Evolutionary conservation across 106 monocot species (phyloP).

Genomic region (Alisma plantagoaquatica): DNA sequence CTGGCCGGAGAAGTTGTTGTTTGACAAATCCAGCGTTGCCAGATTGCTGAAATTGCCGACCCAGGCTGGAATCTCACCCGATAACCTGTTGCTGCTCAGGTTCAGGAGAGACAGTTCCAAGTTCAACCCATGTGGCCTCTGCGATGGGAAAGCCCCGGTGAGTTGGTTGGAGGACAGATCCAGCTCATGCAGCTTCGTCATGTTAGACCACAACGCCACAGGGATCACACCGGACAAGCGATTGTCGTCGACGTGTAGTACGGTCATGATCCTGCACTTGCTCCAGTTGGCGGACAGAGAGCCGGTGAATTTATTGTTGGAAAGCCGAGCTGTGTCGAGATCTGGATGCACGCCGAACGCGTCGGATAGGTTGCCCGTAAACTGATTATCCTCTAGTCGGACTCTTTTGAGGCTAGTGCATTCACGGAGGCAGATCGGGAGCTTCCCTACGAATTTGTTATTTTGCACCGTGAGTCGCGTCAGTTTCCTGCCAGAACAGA

Average conservation of each 20-base stretch:
- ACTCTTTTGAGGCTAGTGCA: slow-evolving; percentile 27
- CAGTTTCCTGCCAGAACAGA: too few species aligned
- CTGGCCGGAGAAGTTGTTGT: too few species aligned
- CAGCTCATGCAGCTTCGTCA: too few species aligned
- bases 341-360: slow-evolving; percentile 27
- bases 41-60: slow-evolving; percentile 9
- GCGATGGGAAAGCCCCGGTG: slow-evolving; percentile 7
- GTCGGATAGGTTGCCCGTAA: slow-evolving; percentile 51
- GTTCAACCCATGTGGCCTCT: slow-evolving; percentile 31
- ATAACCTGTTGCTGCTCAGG: too few species aligned
- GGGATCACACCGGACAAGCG: slow-evolving; percentile 43
- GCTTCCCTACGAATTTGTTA: slow-evolving; percentile 47
- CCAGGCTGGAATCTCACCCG: slow-evolving; percentile 28
- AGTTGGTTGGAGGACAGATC: too few species aligned
- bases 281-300: too few species aligned
- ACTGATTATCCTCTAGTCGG: too few species aligned
- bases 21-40: background rate
- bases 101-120: too few species aligned
- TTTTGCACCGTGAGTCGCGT: slow-evolving; percentile 30
- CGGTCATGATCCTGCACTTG: too few species aligned
- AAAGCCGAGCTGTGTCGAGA: too few species aligned
- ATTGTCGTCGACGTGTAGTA: too few species aligned
- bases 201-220: slow-evolving; percentile 8
- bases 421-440: slow-evolving; percentile 46
- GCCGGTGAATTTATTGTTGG: too few species aligned